These are phyloP conservation scores for Inga laurina DNA, from an alignment of 306 rosid species.

Conservation along the genomic window DNA sequence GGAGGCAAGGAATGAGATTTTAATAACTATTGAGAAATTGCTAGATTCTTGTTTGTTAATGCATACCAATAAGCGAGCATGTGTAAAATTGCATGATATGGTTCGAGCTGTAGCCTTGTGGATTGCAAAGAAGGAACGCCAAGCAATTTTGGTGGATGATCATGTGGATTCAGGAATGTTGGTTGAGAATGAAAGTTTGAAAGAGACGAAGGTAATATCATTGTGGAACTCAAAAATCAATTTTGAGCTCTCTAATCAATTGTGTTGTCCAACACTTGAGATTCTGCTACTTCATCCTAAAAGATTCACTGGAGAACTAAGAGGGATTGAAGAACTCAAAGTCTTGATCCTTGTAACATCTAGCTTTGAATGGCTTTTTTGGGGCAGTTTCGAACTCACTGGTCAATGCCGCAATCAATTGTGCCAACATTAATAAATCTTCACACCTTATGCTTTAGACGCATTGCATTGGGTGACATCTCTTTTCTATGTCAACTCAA, in stretches of 20 bases:
- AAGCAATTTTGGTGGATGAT: background rate
- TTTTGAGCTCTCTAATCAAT: background rate
- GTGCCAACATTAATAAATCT: background rate
- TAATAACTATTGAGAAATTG: background rate
- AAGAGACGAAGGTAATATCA: background rate
- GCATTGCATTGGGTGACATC: background rate
- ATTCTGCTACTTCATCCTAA: background rate
- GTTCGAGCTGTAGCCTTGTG: conserved; percentile 1
- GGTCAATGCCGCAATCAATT: background rate
- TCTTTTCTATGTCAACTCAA: background rate
- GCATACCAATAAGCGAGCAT: fast-evolving
- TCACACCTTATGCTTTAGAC: background rate
- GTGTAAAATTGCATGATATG: background rate
- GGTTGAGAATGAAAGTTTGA: background rate
- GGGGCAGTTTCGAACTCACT: too few relatives aligned
- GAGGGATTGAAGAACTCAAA: background rate
- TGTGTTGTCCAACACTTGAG: background rate
- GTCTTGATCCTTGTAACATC: background rate
- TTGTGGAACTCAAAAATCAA: background rate
- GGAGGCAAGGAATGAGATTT: background rate
- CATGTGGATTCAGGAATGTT: background rate
- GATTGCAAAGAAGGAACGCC: background rate
- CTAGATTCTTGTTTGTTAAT: background rate
- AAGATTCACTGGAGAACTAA: too few relatives aligned
- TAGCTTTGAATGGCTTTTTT: too few relatives aligned